Conservation (phyloP, 2,329 filamentous ascomycete genomes). For the Amesomyces nigricolor region DNA sequence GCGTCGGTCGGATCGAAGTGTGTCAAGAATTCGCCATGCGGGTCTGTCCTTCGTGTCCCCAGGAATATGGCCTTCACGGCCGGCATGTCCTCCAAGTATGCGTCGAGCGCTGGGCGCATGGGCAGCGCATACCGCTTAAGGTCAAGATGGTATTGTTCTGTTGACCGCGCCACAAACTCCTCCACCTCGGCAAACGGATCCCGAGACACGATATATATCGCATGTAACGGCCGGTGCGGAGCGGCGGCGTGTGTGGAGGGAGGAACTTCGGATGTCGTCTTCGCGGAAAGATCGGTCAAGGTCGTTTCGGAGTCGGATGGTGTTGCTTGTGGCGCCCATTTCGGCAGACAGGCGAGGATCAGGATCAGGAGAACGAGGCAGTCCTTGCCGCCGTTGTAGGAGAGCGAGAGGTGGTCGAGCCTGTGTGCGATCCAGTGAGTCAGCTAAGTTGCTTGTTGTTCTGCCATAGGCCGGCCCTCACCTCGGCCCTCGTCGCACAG, state of each 20-base stretch:
- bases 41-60: slow-evolving; percentile 85
- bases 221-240: slow-evolving; percentile 52
- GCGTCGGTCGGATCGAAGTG: slow-evolving; percentile 84
- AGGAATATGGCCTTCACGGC: slow-evolving; percentile 75
- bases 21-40: slow-evolving; percentile 71
- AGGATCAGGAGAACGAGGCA: slow-evolving; percentile 88
- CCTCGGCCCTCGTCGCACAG: slow-evolving; percentile 17
- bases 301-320: slow-evolving; percentile 19
- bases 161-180: slow-evolving; percentile 67
- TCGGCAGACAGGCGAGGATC: slow-evolving; percentile 62
- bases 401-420: slow-evolving; percentile 73
- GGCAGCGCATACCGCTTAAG: slow-evolving; percentile 68
- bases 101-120: slow-evolving; percentile 75
- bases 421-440: slow-evolving; percentile 38
- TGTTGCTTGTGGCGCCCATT: slow-evolving; percentile 23
- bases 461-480: slow-evolving; percentile 14
- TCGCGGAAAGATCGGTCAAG: slow-evolving; percentile 8
- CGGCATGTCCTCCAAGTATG: slow-evolving; percentile 63
- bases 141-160: slow-evolving; percentile 65
- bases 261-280: not conserved
- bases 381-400: slow-evolving; percentile 98
- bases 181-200: slow-evolving; percentile 85
- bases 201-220: slow-evolving; percentile 81
- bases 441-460: slow-evolving; percentile 2
- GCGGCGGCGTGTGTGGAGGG: slow-evolving; percentile 24